Evolutionary conservation across 371 early-diverging fungal genomes (phyloP).

Genomic region (Mucor piriformis): DNA sequence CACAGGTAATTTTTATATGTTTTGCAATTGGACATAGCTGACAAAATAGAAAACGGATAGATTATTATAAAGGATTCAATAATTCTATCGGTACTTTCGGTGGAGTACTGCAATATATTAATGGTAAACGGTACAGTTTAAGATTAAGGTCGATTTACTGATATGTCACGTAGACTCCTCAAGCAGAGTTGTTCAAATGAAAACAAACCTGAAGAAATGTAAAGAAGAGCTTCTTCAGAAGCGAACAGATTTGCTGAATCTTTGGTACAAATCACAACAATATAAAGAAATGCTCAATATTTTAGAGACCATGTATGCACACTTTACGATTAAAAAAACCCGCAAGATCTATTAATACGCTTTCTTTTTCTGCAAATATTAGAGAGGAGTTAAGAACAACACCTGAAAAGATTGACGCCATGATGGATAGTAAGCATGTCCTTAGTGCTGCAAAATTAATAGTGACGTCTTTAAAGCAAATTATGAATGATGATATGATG

Average conservation of each 20-base stretch:
- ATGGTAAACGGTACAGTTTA: constrained; percentile 49
- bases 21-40: neutral
- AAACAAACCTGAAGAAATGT: constrained; percentile 65
- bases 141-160: neutral
- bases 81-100: constrained; percentile 91
- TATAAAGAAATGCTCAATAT: constrained; percentile 84
- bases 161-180: constrained; percentile 52
- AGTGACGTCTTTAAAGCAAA: constrained; percentile 66
- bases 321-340: no score
- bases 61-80: constrained; percentile 92
- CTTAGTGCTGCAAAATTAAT: constrained; percentile 78
- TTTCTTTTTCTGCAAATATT: neutral
- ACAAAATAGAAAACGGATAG: constrained; percentile 38
- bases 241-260: constrained; percentile 74
- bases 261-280: constrained; percentile 81
- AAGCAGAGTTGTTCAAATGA: constrained; percentile 68
- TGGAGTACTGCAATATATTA: constrained; percentile 84
- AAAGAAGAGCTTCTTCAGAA: constrained; percentile 73
- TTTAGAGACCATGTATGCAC: constrained; percentile 72
- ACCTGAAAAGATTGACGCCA: constrained; percentile 76
- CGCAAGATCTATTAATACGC: neutral
- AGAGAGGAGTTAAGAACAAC: constrained; percentile 84
- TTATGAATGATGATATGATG: constrained; percentile 74
- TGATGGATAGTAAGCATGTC: constrained; percentile 80
- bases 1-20: constrained; percentile 59